These are phyloP conservation scores for Xylaria sp. DNA, from an alignment of 2,329 filamentous ascomycete genomes.

Conservation along the genomic window DNA sequence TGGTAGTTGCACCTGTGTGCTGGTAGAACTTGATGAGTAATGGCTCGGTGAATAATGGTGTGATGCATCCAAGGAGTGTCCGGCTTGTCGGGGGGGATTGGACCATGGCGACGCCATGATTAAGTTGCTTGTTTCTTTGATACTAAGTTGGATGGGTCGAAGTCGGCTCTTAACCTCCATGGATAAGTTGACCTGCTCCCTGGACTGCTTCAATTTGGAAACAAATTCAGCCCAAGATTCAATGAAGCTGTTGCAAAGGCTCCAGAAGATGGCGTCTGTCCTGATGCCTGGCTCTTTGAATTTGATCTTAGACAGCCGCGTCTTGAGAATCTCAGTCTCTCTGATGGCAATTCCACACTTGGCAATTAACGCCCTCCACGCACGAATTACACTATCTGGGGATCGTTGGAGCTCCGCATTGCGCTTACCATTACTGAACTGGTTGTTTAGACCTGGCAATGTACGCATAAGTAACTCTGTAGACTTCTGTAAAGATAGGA, in stretches of 20 bases:
- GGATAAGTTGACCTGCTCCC: constrained; percentile 59
- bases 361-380: constrained; percentile 73
- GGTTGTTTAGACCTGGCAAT: constrained; percentile 71
- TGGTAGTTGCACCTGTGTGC: constrained; percentile 57
- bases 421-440: constrained; percentile 69
- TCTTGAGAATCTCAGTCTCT: constrained; percentile 74
- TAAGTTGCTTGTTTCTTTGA: constrained; percentile 78
- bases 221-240: constrained; percentile 72
- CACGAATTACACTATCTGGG: constrained; percentile 63
- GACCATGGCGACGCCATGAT: constrained; percentile 69
- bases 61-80: constrained; percentile 32
- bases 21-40: constrained; percentile 41
- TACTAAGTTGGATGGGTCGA: constrained; percentile 78
- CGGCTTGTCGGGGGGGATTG: constrained; percentile 47
- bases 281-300: constrained; percentile 81
- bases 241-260: constrained; percentile 76
- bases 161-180: constrained; percentile 75
- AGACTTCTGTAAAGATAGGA: constrained; percentile 73
- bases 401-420: constrained; percentile 65
- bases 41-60: constrained; percentile 43
- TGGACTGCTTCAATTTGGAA: constrained; percentile 60
- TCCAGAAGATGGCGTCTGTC: constrained; percentile 66
- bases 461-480: constrained; percentile 75
- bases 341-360: constrained; percentile 74
- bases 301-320: constrained; percentile 77